Conservation (phyloP, 1,284 basidiomycete species). For the Moniliophthora roreri region DNA sequence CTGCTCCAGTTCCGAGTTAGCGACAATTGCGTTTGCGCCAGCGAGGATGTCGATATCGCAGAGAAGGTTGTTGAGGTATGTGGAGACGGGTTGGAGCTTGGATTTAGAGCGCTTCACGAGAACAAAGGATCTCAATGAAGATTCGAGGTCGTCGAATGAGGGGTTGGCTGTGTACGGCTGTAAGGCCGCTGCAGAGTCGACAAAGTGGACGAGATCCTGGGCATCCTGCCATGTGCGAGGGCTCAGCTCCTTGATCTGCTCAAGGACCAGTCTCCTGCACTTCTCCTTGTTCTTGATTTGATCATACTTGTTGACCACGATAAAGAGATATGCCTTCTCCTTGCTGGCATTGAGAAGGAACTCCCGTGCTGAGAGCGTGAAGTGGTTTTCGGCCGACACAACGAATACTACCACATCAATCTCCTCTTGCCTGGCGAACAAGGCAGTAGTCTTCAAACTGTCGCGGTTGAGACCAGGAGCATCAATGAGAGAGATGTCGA, state of each 20-base stretch:
- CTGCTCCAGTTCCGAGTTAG: constrained; percentile 75
- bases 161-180: constrained; percentile 64
- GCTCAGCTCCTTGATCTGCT: constrained; percentile 93
- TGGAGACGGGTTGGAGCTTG: constrained; percentile 94
- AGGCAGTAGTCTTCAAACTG: constrained; percentile 91
- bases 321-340: constrained; percentile 98
- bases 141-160: constrained; percentile 87
- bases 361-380: constrained; percentile 94
- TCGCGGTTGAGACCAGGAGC: constrained; percentile 98
- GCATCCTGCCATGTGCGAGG: constrained; percentile 92
- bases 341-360: constrained; percentile 93
- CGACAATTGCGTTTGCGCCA: constrained; percentile 84
- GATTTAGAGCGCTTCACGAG: constrained; percentile 94
- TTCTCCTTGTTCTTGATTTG: constrained; percentile 95
- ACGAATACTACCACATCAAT: constrained; percentile 99
- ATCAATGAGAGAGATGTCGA: constrained; percentile 98
- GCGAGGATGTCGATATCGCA: constrained; percentile 89
- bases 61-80: constrained; percentile 89
- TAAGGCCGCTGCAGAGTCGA: constrained; percentile 81
- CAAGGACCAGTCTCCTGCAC: constrained; percentile 86
- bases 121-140: constrained; percentile 93
- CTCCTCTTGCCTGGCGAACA: constrained; percentile 96
- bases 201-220: constrained; percentile 96
- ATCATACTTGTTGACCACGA: constrained; percentile 98
- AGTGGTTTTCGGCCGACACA: constrained; percentile 98